Evolutionary conservation across 352 stramenopile species (phyloP).

Genomic region (Aphanomyces euteiches): DNA sequence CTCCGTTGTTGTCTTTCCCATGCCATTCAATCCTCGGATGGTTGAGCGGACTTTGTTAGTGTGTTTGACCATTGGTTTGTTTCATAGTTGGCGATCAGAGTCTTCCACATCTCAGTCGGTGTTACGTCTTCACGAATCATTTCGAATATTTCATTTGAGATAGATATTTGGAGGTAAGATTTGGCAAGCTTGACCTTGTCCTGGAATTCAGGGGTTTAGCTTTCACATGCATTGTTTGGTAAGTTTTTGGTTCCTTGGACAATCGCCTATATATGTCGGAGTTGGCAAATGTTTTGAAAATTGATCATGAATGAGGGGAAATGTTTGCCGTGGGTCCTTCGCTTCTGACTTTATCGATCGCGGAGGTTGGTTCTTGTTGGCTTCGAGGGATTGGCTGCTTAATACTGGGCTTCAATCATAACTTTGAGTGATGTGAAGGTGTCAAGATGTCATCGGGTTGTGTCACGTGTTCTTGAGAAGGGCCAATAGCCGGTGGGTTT

Average conservation of each 20-base stretch:
- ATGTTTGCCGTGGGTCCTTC: too few relatives aligned
- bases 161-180: neutral
- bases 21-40: neutral
- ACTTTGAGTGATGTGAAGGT: too few relatives aligned
- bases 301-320: neutral
- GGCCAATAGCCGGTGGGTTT: too few relatives aligned
- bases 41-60: neutral
- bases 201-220: neutral
- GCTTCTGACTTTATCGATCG: too few relatives aligned
- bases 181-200: neutral
- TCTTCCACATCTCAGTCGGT: neutral
- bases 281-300: neutral
- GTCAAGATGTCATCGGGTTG: too few relatives aligned
- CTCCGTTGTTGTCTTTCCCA: neutral
- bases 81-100: neutral
- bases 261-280: neutral
- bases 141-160: constrained; percentile 2
- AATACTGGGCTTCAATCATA: too few relatives aligned
- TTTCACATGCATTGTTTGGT: neutral
- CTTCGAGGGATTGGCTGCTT: too few relatives aligned
- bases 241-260: neutral
- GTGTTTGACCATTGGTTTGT: neutral
- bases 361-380: too few relatives aligned
- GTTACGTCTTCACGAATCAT: neutral
- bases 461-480: too few relatives aligned